These are phyloP conservation scores for Turnera subulata DNA, from an alignment of 345 rosid genomes.

Conservation along the genomic window DNA sequence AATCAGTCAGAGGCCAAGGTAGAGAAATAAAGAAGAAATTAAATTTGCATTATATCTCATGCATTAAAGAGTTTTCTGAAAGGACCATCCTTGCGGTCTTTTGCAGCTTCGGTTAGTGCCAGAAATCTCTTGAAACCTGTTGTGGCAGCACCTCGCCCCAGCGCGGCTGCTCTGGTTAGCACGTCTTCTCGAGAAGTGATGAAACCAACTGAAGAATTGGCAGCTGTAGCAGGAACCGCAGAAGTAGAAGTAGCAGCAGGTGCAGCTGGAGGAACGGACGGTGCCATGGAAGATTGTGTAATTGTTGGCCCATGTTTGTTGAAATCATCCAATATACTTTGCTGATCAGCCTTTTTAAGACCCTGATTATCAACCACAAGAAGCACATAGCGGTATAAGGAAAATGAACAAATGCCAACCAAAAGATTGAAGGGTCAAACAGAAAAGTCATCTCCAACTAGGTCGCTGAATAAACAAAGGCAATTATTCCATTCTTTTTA, in stretches of 20 bases:
- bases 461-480: too few relatives aligned
- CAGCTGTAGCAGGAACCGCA: slow-evolving; percentile 30
- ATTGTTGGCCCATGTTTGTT: slow-evolving; percentile 76
- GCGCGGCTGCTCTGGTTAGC: slow-evolving; percentile 92
- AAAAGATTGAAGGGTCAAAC: background rate
- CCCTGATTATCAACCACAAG: slow-evolving; percentile 40
- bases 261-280: slow-evolving; percentile 35
- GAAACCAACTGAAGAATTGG: slow-evolving; percentile 51
- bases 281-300: slow-evolving; percentile 25
- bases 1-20: background rate
- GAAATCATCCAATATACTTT: slow-evolving; percentile 82
- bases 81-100: slow-evolving; percentile 95
- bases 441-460: too few relatives aligned
- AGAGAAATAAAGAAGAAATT: background rate
- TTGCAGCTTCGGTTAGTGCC: slow-evolving; percentile 98
- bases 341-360: slow-evolving; percentile 87
- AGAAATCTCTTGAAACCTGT: slow-evolving; percentile 98
- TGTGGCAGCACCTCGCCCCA: slow-evolving; percentile 95
- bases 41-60: slow-evolving; percentile 18
- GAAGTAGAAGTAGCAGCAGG: slow-evolving; percentile 42
- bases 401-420: background rate
- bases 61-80: slow-evolving; percentile 90
- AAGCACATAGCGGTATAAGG: background rate
- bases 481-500: too few relatives aligned
- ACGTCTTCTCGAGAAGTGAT: slow-evolving; percentile 90